phyloP scores from a whole-genome alignment of 371 early-diverging fungal genomes.

The Rhizomucor pusillus region DNA sequence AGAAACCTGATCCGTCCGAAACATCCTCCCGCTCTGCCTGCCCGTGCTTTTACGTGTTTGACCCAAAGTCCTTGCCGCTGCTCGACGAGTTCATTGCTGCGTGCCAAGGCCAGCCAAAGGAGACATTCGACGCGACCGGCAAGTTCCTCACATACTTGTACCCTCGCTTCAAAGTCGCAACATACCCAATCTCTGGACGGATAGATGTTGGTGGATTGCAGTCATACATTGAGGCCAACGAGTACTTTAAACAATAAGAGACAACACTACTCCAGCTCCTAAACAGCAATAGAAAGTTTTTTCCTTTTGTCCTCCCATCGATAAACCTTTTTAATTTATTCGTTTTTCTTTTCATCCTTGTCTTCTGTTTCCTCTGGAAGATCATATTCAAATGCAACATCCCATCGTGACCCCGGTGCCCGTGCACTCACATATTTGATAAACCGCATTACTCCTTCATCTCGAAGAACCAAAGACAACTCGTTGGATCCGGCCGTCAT shows the following conservation, averaged over 20 bases:
- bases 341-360: conserved; percentile 11
- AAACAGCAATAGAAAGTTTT: background rate
- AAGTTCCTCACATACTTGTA: conserved; percentile 53
- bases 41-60: conserved; percentile 63
- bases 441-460: conserved; percentile 71
- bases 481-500: conserved; percentile 64
- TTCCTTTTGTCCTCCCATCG: background rate
- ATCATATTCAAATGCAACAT: conserved; percentile 70
- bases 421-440: conserved; percentile 74
- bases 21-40: conserved; percentile 53
- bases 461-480: conserved; percentile 63
- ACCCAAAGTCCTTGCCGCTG: conserved; percentile 20
- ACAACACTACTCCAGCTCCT: too few species aligned
- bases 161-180: conserved; percentile 35
- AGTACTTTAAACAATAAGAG: conserved; percentile 31
- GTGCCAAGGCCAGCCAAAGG: conserved; percentile 32
- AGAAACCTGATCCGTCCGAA: conserved; percentile 50
- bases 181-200: conserved; percentile 51
- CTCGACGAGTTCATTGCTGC: conserved; percentile 44
- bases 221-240: conserved; percentile 52
- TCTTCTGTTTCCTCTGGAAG: conserved; percentile 30
- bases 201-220: conserved; percentile 63
- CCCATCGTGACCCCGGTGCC: conserved; percentile 72
- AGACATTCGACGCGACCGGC: conserved; percentile 62
- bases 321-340: background rate